Evolutionary conservation across 1,284 basidiomycete species (phyloP), one percentile per base, ranked within the genome.

Genomic region (Puccinia polysora): DNA sequence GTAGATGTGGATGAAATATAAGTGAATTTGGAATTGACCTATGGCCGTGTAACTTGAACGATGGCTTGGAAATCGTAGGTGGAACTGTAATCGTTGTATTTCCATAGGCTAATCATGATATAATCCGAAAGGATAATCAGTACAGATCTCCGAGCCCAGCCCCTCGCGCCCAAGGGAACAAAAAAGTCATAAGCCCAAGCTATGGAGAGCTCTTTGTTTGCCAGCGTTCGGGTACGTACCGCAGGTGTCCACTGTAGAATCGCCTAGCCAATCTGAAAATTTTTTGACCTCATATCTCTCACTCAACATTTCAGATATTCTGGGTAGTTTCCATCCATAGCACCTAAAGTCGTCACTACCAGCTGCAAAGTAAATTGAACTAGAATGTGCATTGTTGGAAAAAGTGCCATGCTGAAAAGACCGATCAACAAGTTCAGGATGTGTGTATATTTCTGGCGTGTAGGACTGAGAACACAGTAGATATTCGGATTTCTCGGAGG

Each of bases 321-420:
- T 25, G 58, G 53, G 65, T 56, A 68, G 28, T 58, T 58, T 68
- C 65, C 65, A 68, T 8, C 52, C 65, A 45, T 68, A 68, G 43
- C 34, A 43, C 25, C 52, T 56, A n/a, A 68, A 68, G 43, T 68
- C 65, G 47, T 68, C 65, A 34, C 65, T 68, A 10, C 65, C 65
- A 2, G 23, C 36, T 28, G 65, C 40, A 43, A 56, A 68, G 38
- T 68, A 56, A 10, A 45, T 43, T 4, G 23, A 28, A n/a, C 34
- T 45, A 7, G 65, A 68, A 68, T 68, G 65, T n/a, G 10, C n/a
- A 15, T 52, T 12, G 28, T 25, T 68, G 1, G 65, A 68, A 49
- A 68, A 68, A n/a, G 23, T 55, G n/a, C 65, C 65, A 58, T 68
- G 65, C 65, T 68, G 20, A 36, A 20, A 55, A 23, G 15, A 55